A percentile compares a stretch with the other conserved stretches of the same genome.
Evolutionary conservation across 352 stramenopile genomes (phyloP).

Genomic region (Globisporangium parvum): DNA sequence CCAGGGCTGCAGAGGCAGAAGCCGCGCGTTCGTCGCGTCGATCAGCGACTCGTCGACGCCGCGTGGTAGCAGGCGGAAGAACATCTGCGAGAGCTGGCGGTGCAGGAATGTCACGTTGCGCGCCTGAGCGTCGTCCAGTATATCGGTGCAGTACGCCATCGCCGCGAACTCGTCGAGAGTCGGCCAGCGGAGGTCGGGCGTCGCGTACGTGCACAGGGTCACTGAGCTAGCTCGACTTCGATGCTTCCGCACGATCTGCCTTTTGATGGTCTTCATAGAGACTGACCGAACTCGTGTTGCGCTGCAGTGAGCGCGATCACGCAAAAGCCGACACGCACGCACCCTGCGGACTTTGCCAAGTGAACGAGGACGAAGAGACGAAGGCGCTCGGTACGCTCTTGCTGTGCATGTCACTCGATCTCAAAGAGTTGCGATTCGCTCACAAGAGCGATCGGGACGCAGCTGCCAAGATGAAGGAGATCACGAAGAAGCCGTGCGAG

Average conservation of each 20-base stretch:
- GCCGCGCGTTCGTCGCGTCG: no score
- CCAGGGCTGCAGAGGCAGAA: no score
- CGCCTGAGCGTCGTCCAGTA: no score
- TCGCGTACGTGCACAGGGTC: conserved; percentile 10
- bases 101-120: no score
- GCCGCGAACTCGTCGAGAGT: no score
- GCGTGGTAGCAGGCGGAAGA: no score
- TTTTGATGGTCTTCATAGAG: no score
- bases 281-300: background rate
- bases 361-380: conserved; percentile 42
- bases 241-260: background rate
- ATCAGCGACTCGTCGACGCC: no score
- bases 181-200: no score
- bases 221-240: background rate
- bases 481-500: conserved; percentile 61
- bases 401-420: background rate
- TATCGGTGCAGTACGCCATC: no score
- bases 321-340: conserved; percentile 67
- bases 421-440: background rate
- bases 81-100: no score
- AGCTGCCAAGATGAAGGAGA: conserved; percentile 60
- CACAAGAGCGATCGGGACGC: background rate
- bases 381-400: conserved; percentile 35
- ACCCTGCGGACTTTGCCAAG: conserved; percentile 65
- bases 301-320: conserved; percentile 65